Conservation (phyloP, 2,329 filamentous ascomycete genomes). For the Coccinonectria pachysandricola region DNA sequence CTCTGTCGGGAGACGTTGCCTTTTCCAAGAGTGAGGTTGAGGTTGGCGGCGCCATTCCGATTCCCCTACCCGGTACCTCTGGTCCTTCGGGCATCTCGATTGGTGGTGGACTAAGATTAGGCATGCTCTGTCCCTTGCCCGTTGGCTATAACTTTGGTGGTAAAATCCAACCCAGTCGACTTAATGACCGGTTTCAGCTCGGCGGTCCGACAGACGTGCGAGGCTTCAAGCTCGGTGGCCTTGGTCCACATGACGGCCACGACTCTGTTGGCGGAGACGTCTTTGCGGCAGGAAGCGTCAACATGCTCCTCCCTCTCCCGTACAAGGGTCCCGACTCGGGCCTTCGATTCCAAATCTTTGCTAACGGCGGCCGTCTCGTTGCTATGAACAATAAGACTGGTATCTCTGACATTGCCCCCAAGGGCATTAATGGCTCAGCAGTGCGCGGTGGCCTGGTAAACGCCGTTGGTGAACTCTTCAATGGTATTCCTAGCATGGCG, state of each 20-base stretch:
- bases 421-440: constrained; percentile 28
- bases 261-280: constrained; percentile 88
- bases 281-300: constrained; percentile 81
- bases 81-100: constrained; percentile 70
- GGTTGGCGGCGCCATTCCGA: constrained; percentile 62
- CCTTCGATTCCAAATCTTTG: constrained; percentile 78
- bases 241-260: constrained; percentile 76
- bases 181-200: constrained; percentile 92
- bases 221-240: constrained; percentile 80
- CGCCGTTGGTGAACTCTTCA: constrained; percentile 60
- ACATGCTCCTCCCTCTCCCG: constrained; percentile 76
- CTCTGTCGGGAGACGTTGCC: constrained; percentile 78
- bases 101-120: constrained; percentile 70
- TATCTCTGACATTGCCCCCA: constrained; percentile 21
- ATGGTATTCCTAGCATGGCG: constrained; percentile 71
- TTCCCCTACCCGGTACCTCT: constrained; percentile 58
- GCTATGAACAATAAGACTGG: constrained; percentile 53
- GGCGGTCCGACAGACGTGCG: constrained; percentile 91
- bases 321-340: constrained; percentile 73
- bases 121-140: constrained; percentile 73
- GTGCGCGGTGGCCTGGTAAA: constrained; percentile 43
- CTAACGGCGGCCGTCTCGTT: constrained; percentile 80
- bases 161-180: constrained; percentile 56
- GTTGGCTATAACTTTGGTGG: constrained; percentile 43
- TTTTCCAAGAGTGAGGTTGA: constrained; percentile 91